Evolutionary conservation across 345 rosid genomes (phyloP).

Genomic region (Conringia planisiliqua): DNA sequence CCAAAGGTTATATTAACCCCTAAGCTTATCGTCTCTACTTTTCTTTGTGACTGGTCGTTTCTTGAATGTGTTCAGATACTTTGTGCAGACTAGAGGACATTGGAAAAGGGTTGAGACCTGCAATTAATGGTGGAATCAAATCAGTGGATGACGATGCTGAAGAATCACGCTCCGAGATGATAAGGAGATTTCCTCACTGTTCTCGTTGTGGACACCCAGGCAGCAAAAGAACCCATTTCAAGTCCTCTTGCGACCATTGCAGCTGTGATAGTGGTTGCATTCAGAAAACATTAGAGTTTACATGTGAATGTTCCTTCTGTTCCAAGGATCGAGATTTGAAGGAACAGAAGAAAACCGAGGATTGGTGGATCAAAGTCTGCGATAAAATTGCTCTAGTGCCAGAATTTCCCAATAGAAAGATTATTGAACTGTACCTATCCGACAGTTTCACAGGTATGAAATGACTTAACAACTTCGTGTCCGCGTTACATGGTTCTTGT

Average conservation of each 20-base stretch:
- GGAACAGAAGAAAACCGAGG: slow-evolving; percentile 54
- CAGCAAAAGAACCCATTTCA: slow-evolving; percentile 58
- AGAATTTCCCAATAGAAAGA: slow-evolving; percentile 66
- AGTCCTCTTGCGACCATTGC: slow-evolving; percentile 65
- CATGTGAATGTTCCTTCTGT: slow-evolving; percentile 65
- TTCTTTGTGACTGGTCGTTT: slow-evolving; percentile 3
- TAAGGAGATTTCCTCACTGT: slow-evolving; percentile 59
- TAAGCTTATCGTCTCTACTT: neutral
- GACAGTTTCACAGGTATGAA: slow-evolving; percentile 40
- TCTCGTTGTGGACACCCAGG: slow-evolving; percentile 94
- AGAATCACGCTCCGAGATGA: slow-evolving; percentile 34
- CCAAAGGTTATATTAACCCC: slow-evolving; percentile 37
- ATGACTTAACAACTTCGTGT: neutral
- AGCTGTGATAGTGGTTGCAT: slow-evolving; percentile 48
- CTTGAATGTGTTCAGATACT: neutral
- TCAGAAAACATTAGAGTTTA: slow-evolving; percentile 57
- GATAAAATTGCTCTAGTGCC: slow-evolving; percentile 52
- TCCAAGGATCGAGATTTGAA: slow-evolving; percentile 47
- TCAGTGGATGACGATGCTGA: slow-evolving; percentile 30
- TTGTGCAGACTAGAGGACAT: slow-evolving; percentile 56
- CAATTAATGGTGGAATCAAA: slow-evolving; percentile 31
- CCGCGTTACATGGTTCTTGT: neutral
- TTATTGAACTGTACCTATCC: slow-evolving; percentile 63
- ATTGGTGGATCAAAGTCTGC: slow-evolving; percentile 73
- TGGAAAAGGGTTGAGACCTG: slow-evolving; percentile 41